Evolutionary conservation across 1,284 basidiomycete genomes (phyloP).

Genomic region (Melampsora americana): DNA sequence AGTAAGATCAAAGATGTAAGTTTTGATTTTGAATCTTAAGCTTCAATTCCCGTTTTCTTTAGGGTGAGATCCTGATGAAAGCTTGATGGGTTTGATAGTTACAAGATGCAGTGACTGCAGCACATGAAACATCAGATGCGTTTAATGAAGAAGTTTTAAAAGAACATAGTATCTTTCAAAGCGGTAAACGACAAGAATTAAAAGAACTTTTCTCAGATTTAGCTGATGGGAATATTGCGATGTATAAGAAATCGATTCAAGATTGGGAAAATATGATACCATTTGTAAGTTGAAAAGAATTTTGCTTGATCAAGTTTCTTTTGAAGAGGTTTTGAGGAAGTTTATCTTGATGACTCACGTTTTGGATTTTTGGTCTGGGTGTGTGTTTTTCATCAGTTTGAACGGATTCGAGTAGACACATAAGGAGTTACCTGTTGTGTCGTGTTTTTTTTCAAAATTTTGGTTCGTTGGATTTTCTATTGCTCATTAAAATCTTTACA

Average conservation of each 20-base stretch:
- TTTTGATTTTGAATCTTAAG: slow-evolving; percentile 27
- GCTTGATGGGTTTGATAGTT: too few species aligned
- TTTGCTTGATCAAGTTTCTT: neutral
- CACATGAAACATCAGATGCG: slow-evolving; percentile 89
- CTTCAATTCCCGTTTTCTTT: too few species aligned
- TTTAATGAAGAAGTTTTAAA: slow-evolving; percentile 90
- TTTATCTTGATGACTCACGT: too few species aligned
- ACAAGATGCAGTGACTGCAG: slow-evolving; percentile 89
- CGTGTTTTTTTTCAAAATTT: neutral
- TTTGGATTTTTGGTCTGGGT: neutral
- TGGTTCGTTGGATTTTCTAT: neutral
- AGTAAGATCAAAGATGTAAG: slow-evolving; percentile 86
- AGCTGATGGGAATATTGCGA: slow-evolving; percentile 89
- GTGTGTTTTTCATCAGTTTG: too few species aligned
- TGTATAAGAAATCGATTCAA: slow-evolving; percentile 65
- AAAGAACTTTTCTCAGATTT: slow-evolving; percentile 84
- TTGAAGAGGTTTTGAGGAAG: neutral
- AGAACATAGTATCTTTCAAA: slow-evolving; percentile 85
- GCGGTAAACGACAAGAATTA: slow-evolving; percentile 88
- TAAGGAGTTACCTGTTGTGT: neutral
- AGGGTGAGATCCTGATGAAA: too few species aligned
- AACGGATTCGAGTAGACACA: slow-evolving; percentile 38
- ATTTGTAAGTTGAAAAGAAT: slow-evolving; percentile 6
- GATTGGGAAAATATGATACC: slow-evolving; percentile 44
- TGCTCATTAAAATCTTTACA: neutral